These are phyloP conservation scores for Gliomastix tumulicola DNA, from an alignment of 2,329 filamentous ascomycete species.

Conservation along the genomic window DNA sequence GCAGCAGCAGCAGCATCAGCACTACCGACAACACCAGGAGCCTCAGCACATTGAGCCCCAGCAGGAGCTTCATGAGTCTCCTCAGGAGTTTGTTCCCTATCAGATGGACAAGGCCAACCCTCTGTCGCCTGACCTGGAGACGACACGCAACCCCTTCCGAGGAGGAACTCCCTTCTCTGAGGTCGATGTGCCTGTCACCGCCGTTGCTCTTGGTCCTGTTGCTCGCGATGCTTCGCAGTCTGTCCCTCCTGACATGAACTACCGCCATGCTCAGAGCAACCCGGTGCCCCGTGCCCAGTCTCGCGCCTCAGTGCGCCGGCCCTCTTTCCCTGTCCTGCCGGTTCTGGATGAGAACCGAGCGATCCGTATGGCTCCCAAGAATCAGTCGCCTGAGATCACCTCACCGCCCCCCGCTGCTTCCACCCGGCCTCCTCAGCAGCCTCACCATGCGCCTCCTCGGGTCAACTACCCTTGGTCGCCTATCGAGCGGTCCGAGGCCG, in stretches of 20 bases:
- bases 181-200: constrained; percentile 78
- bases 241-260: constrained; percentile 90
- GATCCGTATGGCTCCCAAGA: constrained; percentile 25
- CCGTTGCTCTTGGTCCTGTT: constrained; percentile 63
- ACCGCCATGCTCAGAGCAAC: constrained; percentile 38
- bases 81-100: constrained; percentile 36
- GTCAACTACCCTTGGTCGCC: constrained; percentile 50
- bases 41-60: no score
- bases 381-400: constrained; percentile 15
- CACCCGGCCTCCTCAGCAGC: constrained; percentile 24
- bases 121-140: constrained; percentile 48
- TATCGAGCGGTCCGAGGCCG: constrained; percentile 26
- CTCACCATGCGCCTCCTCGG: constrained; percentile 45
- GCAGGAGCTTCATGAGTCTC: constrained; percentile 10
- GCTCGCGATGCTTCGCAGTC: constrained; percentile 79
- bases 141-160: constrained; percentile 57
- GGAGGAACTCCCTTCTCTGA: constrained; percentile 86
- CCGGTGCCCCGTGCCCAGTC: constrained; percentile 39
- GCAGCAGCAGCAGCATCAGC: constrained; percentile 6
- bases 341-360: constrained; percentile 60
- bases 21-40: constrained; percentile 4
- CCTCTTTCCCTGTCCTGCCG: constrained; percentile 62
- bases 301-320: constrained; percentile 52
- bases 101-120: constrained; percentile 44
- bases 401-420: constrained; percentile 25